Conservation (phyloP, 1,284 basidiomycete genomes). For the Inonotus hispidus region DNA sequence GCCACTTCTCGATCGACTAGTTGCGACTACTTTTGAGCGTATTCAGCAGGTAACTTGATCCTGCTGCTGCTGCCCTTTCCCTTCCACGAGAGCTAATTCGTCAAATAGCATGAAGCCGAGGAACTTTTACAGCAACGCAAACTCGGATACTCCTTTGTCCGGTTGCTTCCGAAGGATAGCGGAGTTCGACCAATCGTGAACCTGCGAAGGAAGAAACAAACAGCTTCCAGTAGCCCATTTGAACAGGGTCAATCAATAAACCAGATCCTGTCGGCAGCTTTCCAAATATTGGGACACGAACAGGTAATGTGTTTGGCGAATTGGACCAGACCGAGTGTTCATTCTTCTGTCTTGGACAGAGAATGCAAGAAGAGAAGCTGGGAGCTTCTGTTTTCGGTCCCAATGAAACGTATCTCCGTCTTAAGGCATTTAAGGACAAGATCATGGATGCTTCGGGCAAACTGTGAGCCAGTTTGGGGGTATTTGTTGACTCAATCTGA, state of each 20-base stretch:
- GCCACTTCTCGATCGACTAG: slow-evolving; percentile 75
- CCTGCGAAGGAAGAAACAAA: slow-evolving; percentile 58
- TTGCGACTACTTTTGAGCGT: slow-evolving; percentile 57
- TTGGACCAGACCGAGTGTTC: neutral
- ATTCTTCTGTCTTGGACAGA: slow-evolving; percentile 36
- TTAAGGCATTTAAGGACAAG: slow-evolving; percentile 67
- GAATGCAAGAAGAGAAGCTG: slow-evolving; percentile 54
- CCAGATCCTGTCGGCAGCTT: slow-evolving; percentile 76
- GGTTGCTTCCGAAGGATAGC: slow-evolving; percentile 90
- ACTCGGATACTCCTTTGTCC: slow-evolving; percentile 81
- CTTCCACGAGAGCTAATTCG: neutral
- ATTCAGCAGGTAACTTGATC: slow-evolving; percentile 48
- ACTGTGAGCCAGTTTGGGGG: slow-evolving; percentile 41
- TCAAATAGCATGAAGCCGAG: slow-evolving; percentile 51
- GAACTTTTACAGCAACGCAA: slow-evolving; percentile 62
- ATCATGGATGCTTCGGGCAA: slow-evolving; percentile 42
- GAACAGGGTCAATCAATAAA: slow-evolving; percentile 68
- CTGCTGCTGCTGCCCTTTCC: neutral
- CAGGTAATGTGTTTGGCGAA: slow-evolving; percentile 45
- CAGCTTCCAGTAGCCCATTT: slow-evolving; percentile 24
- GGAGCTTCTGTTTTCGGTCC: slow-evolving; percentile 82
- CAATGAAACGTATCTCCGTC: slow-evolving; percentile 71
- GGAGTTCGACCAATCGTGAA: slow-evolving; percentile 96
- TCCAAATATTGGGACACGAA: slow-evolving; percentile 82
- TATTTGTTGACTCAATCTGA: neutral